phyloP scores from a whole-genome alignment of 2,329 filamentous ascomycete species.

The Stylonectria norvegica region DNA sequence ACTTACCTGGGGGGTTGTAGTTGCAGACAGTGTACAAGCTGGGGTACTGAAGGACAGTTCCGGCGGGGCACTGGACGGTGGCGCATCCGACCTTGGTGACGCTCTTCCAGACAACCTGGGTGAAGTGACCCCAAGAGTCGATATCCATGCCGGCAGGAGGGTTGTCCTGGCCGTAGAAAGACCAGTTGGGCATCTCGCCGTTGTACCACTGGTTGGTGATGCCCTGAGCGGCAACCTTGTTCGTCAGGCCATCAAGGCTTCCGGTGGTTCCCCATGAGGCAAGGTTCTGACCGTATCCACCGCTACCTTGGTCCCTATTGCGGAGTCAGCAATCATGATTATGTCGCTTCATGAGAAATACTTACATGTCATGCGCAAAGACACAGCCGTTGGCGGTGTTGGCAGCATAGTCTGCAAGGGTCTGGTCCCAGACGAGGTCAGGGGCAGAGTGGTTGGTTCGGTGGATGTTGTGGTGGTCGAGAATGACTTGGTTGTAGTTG shows the following conservation, averaged over 20 bases:
- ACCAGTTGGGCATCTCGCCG: slow-evolving; percentile 61
- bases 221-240: slow-evolving; percentile 60
- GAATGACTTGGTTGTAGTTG: slow-evolving; percentile 39
- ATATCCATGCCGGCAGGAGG: slow-evolving; percentile 60
- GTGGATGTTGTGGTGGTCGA: slow-evolving; percentile 82
- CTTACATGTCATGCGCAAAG: slow-evolving; percentile 75
- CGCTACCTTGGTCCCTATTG: slow-evolving; percentile 51
- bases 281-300: slow-evolving; percentile 88
- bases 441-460: slow-evolving; percentile 75
- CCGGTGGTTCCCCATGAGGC: slow-evolving; percentile 56
- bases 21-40: slow-evolving; percentile 86
- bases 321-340: slow-evolving; percentile 30
- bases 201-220: slow-evolving; percentile 90
- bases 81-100: slow-evolving; percentile 49
- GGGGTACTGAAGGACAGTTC: slow-evolving; percentile 47
- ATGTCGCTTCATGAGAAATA: slow-evolving; percentile 13
- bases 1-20: slow-evolving; percentile 71
- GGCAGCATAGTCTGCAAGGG: slow-evolving; percentile 61
- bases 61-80: slow-evolving; percentile 63
- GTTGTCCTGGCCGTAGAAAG: slow-evolving; percentile 56
- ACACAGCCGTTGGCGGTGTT: slow-evolving; percentile 63
- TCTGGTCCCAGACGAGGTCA: slow-evolving; percentile 62
- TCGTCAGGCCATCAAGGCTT: slow-evolving; percentile 35
- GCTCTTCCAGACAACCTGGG: slow-evolving; percentile 42
- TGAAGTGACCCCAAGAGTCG: slow-evolving; percentile 58